A percentile compares a stretch with the other conserved stretches of the same genome.
Evolutionary conservation across 768 basidiomycete species (phyloP).

Genomic region (Pisolithus tinctorius): DNA sequence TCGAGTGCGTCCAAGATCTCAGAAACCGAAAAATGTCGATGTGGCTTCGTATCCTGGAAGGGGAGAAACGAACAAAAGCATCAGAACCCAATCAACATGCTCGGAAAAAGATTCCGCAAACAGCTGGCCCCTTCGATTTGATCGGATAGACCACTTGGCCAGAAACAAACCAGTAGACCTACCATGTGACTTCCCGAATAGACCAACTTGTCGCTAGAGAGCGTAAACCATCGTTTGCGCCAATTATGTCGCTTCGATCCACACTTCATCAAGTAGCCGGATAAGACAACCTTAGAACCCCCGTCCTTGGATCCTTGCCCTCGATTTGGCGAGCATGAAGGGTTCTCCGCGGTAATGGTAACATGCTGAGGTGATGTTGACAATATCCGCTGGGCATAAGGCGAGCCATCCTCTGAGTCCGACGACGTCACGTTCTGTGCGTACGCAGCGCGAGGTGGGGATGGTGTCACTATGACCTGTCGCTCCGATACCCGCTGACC

Average conservation of each 20-base stretch:
- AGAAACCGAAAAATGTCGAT: conserved; percentile 77
- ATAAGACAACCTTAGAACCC: conserved; percentile 66
- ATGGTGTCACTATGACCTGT: conserved; percentile 34
- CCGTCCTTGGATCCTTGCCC: conserved; percentile 44
- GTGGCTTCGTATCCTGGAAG: conserved; percentile 78
- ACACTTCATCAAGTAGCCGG: conserved; percentile 95
- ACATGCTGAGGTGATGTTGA: conserved; percentile 36
- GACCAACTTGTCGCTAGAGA: conserved; percentile 81
- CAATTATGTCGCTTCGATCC: conserved; percentile 89
- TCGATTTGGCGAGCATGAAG: conserved; percentile 39
- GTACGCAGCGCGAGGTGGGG: conserved; percentile 41
- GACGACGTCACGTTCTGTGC: conserved; percentile 59
- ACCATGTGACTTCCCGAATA: conserved; percentile 97
- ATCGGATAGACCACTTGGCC: background rate
- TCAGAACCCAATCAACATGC: conserved; percentile 5
- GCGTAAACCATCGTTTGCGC: conserved; percentile 95
- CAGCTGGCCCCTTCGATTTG: background rate
- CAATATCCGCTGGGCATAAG: conserved; percentile 35
- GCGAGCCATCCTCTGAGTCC: conserved; percentile 69
- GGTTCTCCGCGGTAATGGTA: background rate
- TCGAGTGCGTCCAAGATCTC: conserved; percentile 92
- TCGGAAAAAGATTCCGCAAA: background rate
- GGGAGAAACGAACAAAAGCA: conserved; percentile 2
- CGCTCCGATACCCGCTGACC: conserved; percentile 25
- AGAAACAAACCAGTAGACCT: conserved; percentile 22